Base-by-base conservation (phyloP, 2,329 filamentous ascomycete species). In the Trematosphaeria pertusa region DNA sequence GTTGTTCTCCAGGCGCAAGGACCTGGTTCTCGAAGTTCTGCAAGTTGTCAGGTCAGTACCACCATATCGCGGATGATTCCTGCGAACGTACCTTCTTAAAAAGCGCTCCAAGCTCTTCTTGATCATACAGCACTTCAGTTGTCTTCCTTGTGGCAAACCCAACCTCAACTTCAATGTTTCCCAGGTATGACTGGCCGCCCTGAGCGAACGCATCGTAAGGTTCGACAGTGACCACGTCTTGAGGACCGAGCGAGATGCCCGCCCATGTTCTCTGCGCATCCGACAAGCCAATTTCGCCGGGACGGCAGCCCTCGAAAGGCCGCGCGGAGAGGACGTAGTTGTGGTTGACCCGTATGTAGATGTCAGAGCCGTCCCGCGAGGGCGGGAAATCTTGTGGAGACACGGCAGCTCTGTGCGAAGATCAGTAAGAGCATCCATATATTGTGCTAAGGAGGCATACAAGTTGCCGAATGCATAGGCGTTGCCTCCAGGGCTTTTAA, bases 221-320 rank as follows among this genome's bases (percentile, higher is more conserved):
- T 67, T 91, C 84, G 14, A 86, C 90, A 4, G 81, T 79, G 31
- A 96, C 83, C 20, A 81, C 73, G 69, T 97, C 92, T 62, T 85
- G 87, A 6, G 72, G 72, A 14, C 70, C 71, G 70, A 95, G 81
- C 45, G 87, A 87, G 53, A 97, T 87, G 38, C 85, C 81, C 46
- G 88, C 87, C 94, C 94, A 99, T 60, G 86, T 87, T 64, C 94
- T 80, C 73, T 97, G 93, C 7, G 88, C 85, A 59, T 96, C 91
- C 8, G 89, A 92, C 62, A 97, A 78, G 59, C 89, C 87, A 67
- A 97, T 95, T 54, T 82, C 82, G 19, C 93, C 92, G 20, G 79
- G 79, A 2, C 84, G 85, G 45, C 95, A 91, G 2, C 84, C 81
- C 33, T 85, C 81, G 1, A 86, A 79, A 4, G 89, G 88, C 37